Conservation (phyloP, 176 grass and related monocot genomes). For the Olyra latifolia region DNA sequence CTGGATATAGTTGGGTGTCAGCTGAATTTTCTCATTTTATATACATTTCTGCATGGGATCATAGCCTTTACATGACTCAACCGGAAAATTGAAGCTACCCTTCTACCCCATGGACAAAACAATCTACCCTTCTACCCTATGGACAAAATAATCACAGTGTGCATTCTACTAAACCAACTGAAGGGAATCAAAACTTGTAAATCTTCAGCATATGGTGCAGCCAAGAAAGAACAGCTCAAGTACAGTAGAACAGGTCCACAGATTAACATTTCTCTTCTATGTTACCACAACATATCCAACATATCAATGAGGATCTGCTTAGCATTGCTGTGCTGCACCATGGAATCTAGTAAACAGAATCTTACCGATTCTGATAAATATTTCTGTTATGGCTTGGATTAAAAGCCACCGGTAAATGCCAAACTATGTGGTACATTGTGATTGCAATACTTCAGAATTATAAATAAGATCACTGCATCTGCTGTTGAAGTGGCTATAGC, state of each 20-base stretch:
- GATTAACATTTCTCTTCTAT: not conserved
- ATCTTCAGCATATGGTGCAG: not conserved
- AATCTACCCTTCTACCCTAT: not conserved
- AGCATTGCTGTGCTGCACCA: not conserved
- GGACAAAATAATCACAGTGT: not conserved
- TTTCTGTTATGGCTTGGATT: not conserved
- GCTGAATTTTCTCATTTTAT: not conserved
- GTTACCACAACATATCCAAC: constrained; percentile 11
- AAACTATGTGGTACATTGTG: not conserved
- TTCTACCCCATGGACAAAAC: not conserved
- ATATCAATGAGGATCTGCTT: not conserved
- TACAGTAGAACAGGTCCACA: not conserved
- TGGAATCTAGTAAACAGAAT: not conserved
- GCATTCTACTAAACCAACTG: not conserved
- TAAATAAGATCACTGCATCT: not conserved
- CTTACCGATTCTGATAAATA: not conserved
- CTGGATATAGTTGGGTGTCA: not conserved
- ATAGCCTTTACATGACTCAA: no score
- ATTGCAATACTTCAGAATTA: not conserved
- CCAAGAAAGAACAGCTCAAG: not conserved
- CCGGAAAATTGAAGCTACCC: not conserved
- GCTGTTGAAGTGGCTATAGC: not conserved
- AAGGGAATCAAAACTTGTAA: not conserved
- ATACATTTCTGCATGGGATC: constrained; percentile 11
- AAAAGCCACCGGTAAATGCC: not conserved